Conservation (phyloP, 2,329 filamentous ascomycete genomes). For the Exophiala viscosa region DNA sequence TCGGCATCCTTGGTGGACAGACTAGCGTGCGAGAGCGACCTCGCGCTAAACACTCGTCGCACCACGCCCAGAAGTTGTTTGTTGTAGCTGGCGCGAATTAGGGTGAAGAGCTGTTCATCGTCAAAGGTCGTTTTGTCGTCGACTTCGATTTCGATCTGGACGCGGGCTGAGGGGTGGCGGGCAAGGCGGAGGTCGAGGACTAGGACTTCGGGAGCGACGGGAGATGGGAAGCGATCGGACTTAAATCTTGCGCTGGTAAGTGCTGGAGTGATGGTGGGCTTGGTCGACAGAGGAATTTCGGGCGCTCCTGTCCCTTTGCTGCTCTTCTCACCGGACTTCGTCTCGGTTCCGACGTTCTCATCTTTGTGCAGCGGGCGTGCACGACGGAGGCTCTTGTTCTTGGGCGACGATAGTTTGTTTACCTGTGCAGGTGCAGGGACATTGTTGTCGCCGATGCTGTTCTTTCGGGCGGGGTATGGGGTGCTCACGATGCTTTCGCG, state of each 20-base stretch:
- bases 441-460: conserved; percentile 15
- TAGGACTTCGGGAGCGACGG: conserved; percentile 23
- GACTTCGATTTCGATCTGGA: conserved; percentile 23
- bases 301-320: conserved; percentile 4
- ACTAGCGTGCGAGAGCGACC: conserved; percentile 22
- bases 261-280: neutral
- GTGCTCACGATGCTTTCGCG: conserved; percentile 28
- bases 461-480: conserved; percentile 25
- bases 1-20: neutral
- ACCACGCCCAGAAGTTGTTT: conserved; percentile 17
- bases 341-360: too few species aligned
- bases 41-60: conserved; percentile 18
- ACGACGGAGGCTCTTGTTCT: neutral
- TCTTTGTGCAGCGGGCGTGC: neutral
- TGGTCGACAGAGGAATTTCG: conserved; percentile 13
- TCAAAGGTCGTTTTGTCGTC: conserved; percentile 25
- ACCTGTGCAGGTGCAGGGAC: neutral
- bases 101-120: conserved; percentile 27
- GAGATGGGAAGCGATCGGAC: conserved; percentile 26
- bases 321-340: conserved; percentile 5
- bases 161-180: conserved; percentile 15
- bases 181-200: conserved; percentile 26
- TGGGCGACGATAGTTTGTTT: neutral
- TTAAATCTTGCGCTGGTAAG: conserved; percentile 4
- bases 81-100: conserved; percentile 23